A percentile compares a stretch with the other conserved stretches of the same genome.
Evolutionary conservation across 441 rosid species (phyloP).

Genomic region (Omphalea diandra): DNA sequence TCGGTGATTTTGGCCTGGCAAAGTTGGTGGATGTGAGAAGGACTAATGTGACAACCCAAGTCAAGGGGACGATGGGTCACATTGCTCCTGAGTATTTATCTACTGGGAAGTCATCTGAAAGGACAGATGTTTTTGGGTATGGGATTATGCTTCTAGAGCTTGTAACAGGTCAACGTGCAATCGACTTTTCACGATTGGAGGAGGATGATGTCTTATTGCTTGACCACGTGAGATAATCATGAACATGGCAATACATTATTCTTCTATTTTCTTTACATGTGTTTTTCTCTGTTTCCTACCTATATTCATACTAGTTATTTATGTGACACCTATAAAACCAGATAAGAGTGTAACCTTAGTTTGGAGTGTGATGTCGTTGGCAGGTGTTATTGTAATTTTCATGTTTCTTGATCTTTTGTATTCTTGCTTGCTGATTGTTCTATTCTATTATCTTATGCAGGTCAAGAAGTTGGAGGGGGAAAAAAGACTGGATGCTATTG

Average conservation of each 20-base stretch:
- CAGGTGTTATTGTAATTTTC: background rate
- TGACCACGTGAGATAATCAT: conserved; percentile 66
- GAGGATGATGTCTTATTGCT: conserved; percentile 94
- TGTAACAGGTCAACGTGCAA: conserved; percentile 96
- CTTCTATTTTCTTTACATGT: conserved; percentile 11
- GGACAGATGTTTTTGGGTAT: conserved; percentile 91
- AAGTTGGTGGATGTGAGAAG: conserved; percentile 82
- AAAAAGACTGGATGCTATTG: conserved; percentile 67
- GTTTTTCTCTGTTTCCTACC: background rate
- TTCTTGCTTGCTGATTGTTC: conserved; percentile 7
- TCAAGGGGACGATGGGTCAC: conserved; percentile 98
- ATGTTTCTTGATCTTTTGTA: background rate
- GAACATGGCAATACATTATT: background rate
- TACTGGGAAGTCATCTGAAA: conserved; percentile 91
- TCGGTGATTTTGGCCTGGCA: conserved; percentile 95
- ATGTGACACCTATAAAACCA: background rate
- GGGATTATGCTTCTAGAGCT: conserved; percentile 95
- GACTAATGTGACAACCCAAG: conserved; percentile 89
- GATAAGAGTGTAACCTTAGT: background rate
- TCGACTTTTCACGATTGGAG: conserved; percentile 91
- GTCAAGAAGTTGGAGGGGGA: conserved; percentile 91
- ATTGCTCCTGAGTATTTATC: conserved; percentile 97
- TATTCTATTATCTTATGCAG: conserved; percentile 36
- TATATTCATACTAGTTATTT: background rate
- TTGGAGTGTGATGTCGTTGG: background rate